phyloP scores from a whole-genome alignment of 345 rosid genomes.

The Aegle marmelos region DNA sequence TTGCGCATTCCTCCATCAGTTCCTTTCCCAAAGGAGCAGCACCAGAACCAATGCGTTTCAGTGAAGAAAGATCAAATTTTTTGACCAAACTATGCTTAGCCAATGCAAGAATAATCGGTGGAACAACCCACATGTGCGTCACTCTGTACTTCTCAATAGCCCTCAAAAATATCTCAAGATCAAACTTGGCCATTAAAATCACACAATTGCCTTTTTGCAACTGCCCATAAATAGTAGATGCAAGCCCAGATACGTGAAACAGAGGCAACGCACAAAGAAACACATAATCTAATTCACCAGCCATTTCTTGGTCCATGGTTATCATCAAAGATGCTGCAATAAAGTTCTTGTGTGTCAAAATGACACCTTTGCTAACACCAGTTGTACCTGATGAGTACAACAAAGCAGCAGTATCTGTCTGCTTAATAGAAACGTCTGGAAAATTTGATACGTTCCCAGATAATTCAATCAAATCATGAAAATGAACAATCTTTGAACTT shows the following conservation, averaged over 20 bases:
- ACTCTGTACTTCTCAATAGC: conserved; percentile 56
- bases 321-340: conserved; percentile 61
- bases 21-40: conserved; percentile 95
- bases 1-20: conserved; percentile 77
- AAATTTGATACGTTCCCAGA: conserved; percentile 44
- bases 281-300: conserved; percentile 48
- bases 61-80: conserved; percentile 66
- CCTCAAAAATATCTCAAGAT: conserved; percentile 51
- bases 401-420: conserved; percentile 62
- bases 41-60: conserved; percentile 70
- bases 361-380: conserved; percentile 84
- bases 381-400: conserved; percentile 93
- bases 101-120: conserved; percentile 77
- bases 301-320: conserved; percentile 48
- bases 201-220: conserved; percentile 60
- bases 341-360: conserved; percentile 73
- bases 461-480: conserved; percentile 45
- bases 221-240: conserved; percentile 46
- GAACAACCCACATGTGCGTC: conserved; percentile 81
- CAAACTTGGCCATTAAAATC: conserved; percentile 67
- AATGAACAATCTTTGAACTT: conserved; percentile 30
- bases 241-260: conserved; percentile 87
- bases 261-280: conserved; percentile 73
- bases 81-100: conserved; percentile 60
- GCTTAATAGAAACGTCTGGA: conserved; percentile 44